Evolutionary conservation across 148 eudicot species (phyloP).

Genomic region (Fagopyrum homotropicum): DNA sequence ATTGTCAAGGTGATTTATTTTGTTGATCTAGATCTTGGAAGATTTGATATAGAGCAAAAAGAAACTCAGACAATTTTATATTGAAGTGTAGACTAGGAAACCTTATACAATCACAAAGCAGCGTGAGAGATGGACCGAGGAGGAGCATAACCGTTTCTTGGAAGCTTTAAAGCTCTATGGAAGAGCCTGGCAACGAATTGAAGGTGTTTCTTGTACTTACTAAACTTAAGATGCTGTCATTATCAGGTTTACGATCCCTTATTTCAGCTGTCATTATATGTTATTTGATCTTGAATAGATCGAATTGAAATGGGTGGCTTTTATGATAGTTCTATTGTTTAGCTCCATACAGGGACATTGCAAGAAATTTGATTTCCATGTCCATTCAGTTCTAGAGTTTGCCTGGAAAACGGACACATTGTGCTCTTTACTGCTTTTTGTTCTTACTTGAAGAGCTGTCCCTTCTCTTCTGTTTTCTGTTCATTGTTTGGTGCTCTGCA

Average conservation of each 20-base stretch:
- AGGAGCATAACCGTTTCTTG: constrained; percentile 88
- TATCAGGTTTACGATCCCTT: background rate
- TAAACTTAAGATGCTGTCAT: background rate
- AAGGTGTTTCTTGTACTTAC: constrained; percentile 41
- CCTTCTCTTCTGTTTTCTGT: constrained; percentile 28
- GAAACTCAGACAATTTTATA: background rate
- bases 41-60: background rate
- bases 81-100: constrained; percentile 55
- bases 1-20: constrained; percentile 48
- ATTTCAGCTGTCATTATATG: background rate
- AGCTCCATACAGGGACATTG: background rate
- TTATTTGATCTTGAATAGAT: background rate
- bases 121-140: constrained; percentile 97
- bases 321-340: background rate
- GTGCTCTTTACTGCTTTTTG: constrained; percentile 6
- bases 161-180: constrained; percentile 97
- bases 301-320: background rate
- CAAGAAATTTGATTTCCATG: background rate
- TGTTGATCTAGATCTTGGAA: background rate
- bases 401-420: background rate
- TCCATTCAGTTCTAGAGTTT: background rate
- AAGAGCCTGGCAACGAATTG: constrained; percentile 98
- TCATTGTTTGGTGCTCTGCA: constrained; percentile 43
- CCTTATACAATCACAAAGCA: constrained; percentile 98
- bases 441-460: constrained; percentile 39